A percentile compares a stretch with the other conserved stretches of the same genome.
phyloP scores from a whole-genome alignment of 345 rosid species.

The Syzygium oleosum region DNA sequence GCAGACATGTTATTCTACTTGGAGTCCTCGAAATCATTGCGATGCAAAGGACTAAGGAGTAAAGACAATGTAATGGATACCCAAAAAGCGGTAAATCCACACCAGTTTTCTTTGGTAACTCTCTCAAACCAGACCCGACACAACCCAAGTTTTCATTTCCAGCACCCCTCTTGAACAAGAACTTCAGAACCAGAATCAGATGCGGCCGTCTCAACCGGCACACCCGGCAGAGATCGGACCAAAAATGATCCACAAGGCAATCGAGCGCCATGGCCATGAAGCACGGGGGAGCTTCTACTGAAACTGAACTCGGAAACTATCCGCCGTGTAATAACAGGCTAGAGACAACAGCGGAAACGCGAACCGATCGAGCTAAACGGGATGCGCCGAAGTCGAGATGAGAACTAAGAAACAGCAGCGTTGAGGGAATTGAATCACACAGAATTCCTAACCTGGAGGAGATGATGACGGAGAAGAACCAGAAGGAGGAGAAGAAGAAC shows the following conservation, averaged over 20 bases:
- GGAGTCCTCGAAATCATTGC: background rate
- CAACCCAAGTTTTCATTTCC: background rate
- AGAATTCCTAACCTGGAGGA: background rate
- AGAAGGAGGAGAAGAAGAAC: background rate
- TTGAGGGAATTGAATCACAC: background rate
- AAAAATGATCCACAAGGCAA: background rate
- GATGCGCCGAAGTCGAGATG: background rate
- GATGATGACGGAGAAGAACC: background rate
- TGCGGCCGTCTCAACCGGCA: background rate
- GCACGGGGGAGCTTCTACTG: background rate
- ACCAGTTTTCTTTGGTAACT: background rate
- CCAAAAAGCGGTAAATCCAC: background rate
- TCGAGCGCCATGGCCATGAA: background rate
- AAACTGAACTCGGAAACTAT: background rate
- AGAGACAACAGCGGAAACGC: background rate
- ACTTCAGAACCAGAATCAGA: background rate
- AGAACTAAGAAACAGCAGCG: background rate
- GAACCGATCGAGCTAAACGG: background rate
- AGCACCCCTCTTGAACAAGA: background rate
- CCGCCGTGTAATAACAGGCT: background rate
- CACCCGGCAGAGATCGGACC: background rate
- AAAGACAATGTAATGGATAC: background rate
- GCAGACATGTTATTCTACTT: background rate
- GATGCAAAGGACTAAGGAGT: background rate
- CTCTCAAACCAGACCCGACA: background rate